Evolutionary conservation across 129 eudicot genomes (phyloP), one percentile per base, ranked within the genome.

Genomic region (Saussurea involucrata): DNA sequence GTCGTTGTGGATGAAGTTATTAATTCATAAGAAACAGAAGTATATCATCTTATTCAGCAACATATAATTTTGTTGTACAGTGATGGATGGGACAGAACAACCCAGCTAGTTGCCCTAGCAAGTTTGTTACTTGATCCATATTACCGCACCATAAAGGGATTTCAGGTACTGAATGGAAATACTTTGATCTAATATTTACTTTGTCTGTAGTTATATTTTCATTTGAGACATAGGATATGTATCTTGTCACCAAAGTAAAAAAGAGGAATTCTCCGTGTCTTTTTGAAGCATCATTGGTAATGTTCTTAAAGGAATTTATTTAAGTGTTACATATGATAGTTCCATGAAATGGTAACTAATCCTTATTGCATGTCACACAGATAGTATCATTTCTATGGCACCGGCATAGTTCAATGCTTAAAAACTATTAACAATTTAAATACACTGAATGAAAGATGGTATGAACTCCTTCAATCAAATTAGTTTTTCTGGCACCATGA

Each of bases 81-180:
- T 84, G 99, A 95, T 84, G 99, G 99, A 81, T 95, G 97, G 99
- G 99, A 95, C 77, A 85, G 99, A 83, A 95, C 99, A 68, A 82
- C 92, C 65, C 99, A 95, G 83, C 83, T 95, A 78, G 92, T 95
- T 55, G 91, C 99, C 40, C 96, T 92, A 85, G 96, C 99, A 71
- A 86, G 91, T 83, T 81, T 95, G 81, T 84, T 95, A 83, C 97
- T 95, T 70, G 99, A 95, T 88, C 99, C 99, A 65, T 95, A 92
- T 83, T 95, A 95, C 82, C 90, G 99, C 80, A 95, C 99, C 73
- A 76, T 95, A 72, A 87, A 83, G 76, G 99, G 97, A 34, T 95
- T 95, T 80, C 99, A 95, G 97, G 99, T 95, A 87, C 66, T 40
- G n/a, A 34, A 65, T 60, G 25, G 44, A 55, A 53, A 75, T 34